These are phyloP conservation scores for Saccharum hybrid DNA, from an alignment of 202 grass and related monocot genomes.

Conservation along the genomic window DNA sequence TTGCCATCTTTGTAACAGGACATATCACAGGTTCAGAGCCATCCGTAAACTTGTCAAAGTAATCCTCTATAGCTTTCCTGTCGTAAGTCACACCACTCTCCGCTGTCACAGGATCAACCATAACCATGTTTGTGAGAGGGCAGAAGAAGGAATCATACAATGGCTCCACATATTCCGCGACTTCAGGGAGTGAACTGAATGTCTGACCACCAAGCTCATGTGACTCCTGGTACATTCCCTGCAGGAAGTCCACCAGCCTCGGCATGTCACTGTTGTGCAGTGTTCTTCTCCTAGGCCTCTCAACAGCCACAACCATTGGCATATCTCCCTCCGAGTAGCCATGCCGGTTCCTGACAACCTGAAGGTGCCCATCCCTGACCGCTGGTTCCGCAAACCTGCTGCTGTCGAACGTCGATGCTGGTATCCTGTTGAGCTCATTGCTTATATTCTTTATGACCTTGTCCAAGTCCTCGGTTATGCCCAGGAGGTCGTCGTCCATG, in stretches of 20 bases:
- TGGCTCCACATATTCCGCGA: constrained; percentile 74
- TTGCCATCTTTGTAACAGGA: constrained; percentile 66
- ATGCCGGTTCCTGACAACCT: constrained; percentile 34
- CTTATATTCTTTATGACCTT: constrained; percentile 71
- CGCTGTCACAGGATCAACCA: constrained; percentile 80
- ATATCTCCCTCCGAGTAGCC: constrained; percentile 27
- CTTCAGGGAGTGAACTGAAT: constrained; percentile 50
- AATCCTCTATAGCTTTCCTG: constrained; percentile 69
- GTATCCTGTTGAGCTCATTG: constrained; percentile 67
- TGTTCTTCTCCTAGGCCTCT: constrained; percentile 36
- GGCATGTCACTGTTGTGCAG: constrained; percentile 63
- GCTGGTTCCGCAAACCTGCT: constrained; percentile 38
- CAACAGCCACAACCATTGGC: constrained; percentile 15
- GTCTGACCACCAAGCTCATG: constrained; percentile 49
- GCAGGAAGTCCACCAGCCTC: constrained; percentile 67
- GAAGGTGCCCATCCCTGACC: constrained; percentile 14
- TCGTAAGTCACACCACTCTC: constrained; percentile 92
- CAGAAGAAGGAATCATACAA: constrained; percentile 95
- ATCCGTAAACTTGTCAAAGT: constrained; percentile 62
- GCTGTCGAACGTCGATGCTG: constrained; percentile 53
- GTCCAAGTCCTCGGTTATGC: constrained; percentile 66
- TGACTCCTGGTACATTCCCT: constrained; percentile 60
- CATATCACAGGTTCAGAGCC: constrained; percentile 62
- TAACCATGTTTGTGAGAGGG: constrained; percentile 84
- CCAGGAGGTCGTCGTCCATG: constrained; percentile 58